phyloP scores from a whole-genome alignment of 768 basidiomycete species.

The Hemileccinum impolitum region DNA sequence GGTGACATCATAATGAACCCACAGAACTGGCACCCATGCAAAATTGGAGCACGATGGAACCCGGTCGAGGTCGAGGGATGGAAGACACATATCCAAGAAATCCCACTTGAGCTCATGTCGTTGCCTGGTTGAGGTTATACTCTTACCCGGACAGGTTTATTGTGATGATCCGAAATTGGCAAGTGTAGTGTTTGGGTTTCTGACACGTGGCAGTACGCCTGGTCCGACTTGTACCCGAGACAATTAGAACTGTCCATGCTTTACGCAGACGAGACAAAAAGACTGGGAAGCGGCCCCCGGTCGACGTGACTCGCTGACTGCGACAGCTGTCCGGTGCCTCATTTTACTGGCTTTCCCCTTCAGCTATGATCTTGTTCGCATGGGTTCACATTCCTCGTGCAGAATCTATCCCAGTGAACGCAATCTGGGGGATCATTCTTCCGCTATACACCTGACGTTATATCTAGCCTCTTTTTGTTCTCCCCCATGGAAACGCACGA shows the following conservation, averaged over 20 bases:
- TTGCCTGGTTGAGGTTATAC: background rate
- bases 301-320: background rate
- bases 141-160: background rate
- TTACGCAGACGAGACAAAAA: constrained; percentile 15
- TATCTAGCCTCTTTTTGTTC: constrained; percentile 20
- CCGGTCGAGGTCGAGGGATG: no score
- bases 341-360: background rate
- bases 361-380: background rate
- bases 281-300: background rate
- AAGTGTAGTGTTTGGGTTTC: constrained; percentile 18
- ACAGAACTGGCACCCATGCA: background rate
- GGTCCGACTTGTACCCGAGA: constrained; percentile 12
- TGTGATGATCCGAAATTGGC: constrained; percentile 17
- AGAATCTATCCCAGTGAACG: background rate
- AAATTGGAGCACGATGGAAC: background rate
- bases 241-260: constrained; percentile 16
- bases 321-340: no score
- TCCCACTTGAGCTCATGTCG: background rate
- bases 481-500: constrained; percentile 8
- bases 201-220: constrained; percentile 17
- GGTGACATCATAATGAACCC: no score
- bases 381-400: background rate
- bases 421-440: background rate
- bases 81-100: background rate
- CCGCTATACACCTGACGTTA: background rate